Evolutionary conservation across 768 basidiomycete genomes (phyloP).

Genomic region (Udeniomyces megalosporus): DNA sequence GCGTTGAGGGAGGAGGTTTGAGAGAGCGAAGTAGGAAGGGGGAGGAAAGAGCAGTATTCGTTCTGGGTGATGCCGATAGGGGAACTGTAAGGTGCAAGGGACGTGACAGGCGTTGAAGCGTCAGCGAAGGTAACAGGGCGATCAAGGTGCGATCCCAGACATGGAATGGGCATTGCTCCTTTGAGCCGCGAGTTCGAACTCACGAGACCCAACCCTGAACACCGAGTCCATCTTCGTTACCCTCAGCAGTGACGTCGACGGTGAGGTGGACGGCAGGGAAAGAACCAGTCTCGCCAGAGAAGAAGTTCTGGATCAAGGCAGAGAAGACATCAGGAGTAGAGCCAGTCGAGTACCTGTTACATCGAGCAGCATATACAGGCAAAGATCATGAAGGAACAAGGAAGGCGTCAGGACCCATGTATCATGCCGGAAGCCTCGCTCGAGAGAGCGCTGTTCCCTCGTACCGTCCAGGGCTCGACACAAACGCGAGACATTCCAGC

Average conservation of each 20-base stretch:
- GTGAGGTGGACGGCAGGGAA: slow-evolving; percentile 72
- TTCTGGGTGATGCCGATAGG: slow-evolving; percentile 77
- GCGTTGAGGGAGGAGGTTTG: slow-evolving; percentile 13
- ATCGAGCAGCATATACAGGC: background rate
- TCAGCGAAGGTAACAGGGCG: no score
- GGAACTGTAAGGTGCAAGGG: slow-evolving; percentile 37
- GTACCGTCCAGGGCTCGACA: no score
- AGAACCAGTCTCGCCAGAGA: slow-evolving; percentile 75
- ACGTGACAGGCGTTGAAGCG: background rate
- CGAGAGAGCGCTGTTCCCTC: no score
- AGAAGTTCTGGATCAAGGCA: slow-evolving; percentile 94
- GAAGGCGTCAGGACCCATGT: no score
- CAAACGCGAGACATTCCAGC: no score
- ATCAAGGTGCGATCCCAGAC: no score
- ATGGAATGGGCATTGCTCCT: no score
- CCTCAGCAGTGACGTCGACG: slow-evolving; percentile 66
- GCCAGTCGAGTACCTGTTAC: slow-evolving; percentile 73
- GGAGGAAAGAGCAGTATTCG: slow-evolving; percentile 88
- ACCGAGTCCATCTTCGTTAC: slow-evolving; percentile 38
- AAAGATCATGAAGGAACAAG: background rate
- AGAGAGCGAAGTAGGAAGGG: slow-evolving; percentile 40
- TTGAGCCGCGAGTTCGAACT: no score
- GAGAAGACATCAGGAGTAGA: slow-evolving; percentile 84
- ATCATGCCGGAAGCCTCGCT: no score
- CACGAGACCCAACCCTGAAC: slow-evolving; percentile 79